Evolutionary conservation across 2,329 filamentous ascomycete genomes (phyloP).

Genomic region (Verruconis gallopava): DNA sequence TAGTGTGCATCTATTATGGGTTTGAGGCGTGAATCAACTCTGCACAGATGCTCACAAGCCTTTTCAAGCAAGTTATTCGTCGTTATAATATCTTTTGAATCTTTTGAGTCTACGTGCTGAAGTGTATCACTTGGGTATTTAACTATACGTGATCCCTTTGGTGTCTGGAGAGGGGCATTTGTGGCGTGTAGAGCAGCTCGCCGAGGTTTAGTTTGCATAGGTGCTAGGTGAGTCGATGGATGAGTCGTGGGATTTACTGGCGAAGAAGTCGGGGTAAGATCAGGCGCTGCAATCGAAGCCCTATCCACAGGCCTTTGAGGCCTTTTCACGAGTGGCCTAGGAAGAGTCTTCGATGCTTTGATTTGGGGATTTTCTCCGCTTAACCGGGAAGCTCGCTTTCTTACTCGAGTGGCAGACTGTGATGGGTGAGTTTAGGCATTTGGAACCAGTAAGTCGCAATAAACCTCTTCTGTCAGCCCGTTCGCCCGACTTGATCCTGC

Average conservation of each 20-base stretch:
- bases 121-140: slow-evolving; percentile 22
- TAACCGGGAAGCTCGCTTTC: too few species aligned
- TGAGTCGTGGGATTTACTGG: slow-evolving; percentile 1
- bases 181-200: slow-evolving; percentile 47
- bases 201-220: slow-evolving; percentile 1
- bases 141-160: slow-evolving; percentile 52
- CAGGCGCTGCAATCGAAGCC: not conserved
- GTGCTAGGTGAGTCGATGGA: not conserved
- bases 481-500: too few species aligned
- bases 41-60: slow-evolving; percentile 61
- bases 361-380: too few species aligned
- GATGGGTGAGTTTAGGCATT: too few species aligned
- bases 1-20: slow-evolving; percentile 59
- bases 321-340: slow-evolving; percentile 3
- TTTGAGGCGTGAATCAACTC: slow-evolving; percentile 58
- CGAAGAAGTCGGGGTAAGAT: slow-evolving; percentile 8
- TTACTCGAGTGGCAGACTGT: too few species aligned
- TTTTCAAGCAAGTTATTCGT: slow-evolving; percentile 61
- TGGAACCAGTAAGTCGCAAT: too few species aligned
- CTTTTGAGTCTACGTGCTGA: slow-evolving; percentile 17
- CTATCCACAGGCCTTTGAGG: not conserved
- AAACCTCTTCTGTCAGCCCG: too few species aligned
- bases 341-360: too few species aligned
- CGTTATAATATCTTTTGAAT: slow-evolving; percentile 35
- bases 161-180: slow-evolving; percentile 60